Evolutionary conservation across 108 stramenopile genomes (phyloP), one percentile per base, ranked within the genome.

Genomic region (Bacterosira constricta): DNA sequence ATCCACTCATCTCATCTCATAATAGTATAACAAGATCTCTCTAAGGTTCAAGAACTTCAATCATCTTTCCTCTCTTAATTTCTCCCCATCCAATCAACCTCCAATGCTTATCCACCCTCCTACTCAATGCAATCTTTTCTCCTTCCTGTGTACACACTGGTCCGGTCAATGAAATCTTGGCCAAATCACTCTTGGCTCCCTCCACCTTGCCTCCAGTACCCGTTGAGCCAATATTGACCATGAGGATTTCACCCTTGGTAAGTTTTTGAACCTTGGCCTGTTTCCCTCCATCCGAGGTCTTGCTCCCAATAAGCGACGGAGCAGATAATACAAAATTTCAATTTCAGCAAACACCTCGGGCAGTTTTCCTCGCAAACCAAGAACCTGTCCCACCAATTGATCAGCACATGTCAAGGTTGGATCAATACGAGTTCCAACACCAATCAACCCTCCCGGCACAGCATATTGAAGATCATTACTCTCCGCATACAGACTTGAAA

Each of bases 51-150:
- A 87, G 83, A 31, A 95, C 80, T 61, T 93, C 88, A 70, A 96
- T 88, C 83, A 81, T 86, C 61, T 75, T 79, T 25, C 96, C 96
- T 77, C 86, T 94, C 66, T 93, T 89, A 68, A 96, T 96, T 66
- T 93, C 87, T 49, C 96, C 96, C 96, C 97, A 96, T 39, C 92
- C 96, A 81, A 94, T 98, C 62, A 99, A 84, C 45, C 99, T 87
- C 97, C 97, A 99, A 82, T 99, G 98, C 89, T 99, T 99, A 59
- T 99, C 99, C n/a, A 99, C 97, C 63, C 98, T 91, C 57, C 99
- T 90, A 38, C 88, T 90, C 25, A 99, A 86, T 4, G 99, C 99
- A 85, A 99, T 98, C 97, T 99, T 99, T 77, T 99, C 99, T 13
- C 98, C 97, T 83, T 98, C 97, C 78, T 96, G 77, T 27, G 98